phyloP scores from a whole-genome alignment of 148 eudicot species.

The Bassia scoparia region DNA sequence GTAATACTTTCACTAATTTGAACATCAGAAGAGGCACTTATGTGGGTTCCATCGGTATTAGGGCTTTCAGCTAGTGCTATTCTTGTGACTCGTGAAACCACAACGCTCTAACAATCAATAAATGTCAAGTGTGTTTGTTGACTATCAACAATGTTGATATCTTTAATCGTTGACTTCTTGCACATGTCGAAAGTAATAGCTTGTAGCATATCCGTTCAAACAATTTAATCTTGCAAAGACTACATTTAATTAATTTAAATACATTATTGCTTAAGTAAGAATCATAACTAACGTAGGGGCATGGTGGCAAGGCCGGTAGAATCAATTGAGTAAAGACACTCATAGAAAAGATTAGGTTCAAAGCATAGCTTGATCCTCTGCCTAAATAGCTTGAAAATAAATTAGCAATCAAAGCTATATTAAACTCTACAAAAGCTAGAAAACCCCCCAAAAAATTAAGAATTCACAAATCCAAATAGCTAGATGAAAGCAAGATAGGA shows the following conservation, averaged over 20 bases:
- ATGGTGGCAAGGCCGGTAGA: slow-evolving; percentile 81
- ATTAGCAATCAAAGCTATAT: too few relatives aligned
- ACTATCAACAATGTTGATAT: slow-evolving; percentile 53
- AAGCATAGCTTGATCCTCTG: too few relatives aligned
- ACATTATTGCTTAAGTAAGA: slow-evolving; percentile 3
- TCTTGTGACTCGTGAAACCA: slow-evolving; percentile 39
- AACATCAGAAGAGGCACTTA: slow-evolving; percentile 62
- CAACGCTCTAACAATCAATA: slow-evolving; percentile 47
- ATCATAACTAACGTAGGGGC: slow-evolving; percentile 84
- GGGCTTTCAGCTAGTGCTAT: slow-evolving; percentile 76
- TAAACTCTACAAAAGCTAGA: too few relatives aligned
- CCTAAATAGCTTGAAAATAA: too few relatives aligned
- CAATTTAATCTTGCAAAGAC: slow-evolving; percentile 3
- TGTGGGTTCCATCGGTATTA: slow-evolving; percentile 94
- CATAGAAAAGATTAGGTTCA: too few relatives aligned
- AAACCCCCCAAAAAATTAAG: too few relatives aligned
- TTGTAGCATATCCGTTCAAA: slow-evolving; percentile 40
- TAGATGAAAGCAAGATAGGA: too few relatives aligned
- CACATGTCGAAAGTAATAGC: slow-evolving; percentile 81
- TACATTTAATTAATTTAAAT: slow-evolving; percentile 6
- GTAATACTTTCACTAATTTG: slow-evolving; percentile 44
- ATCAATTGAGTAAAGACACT: too few relatives aligned
- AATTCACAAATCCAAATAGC: too few relatives aligned
- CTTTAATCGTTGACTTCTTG: slow-evolving; percentile 52
- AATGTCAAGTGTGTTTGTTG: slow-evolving; percentile 87